These are phyloP conservation scores for Russula griseocarnosa DNA, from an alignment of 768 basidiomycete genomes.

Conservation along the genomic window DNA sequence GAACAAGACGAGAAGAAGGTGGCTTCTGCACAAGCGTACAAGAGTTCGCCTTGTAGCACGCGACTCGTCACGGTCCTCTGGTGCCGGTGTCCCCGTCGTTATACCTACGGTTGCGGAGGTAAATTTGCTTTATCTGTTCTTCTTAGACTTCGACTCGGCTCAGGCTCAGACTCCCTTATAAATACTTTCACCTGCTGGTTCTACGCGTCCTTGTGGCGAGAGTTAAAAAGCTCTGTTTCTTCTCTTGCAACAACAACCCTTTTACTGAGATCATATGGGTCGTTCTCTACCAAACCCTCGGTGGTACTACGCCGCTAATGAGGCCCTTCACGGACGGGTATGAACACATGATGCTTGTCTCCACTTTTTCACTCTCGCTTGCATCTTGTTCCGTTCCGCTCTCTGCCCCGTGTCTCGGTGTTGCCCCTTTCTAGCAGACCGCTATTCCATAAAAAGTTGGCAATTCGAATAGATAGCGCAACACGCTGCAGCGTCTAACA, in stretches of 20 bases:
- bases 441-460: not conserved
- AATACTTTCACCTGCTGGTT: not conserved
- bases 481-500: not conserved
- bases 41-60: not conserved
- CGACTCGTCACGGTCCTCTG: not conserved
- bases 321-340: not conserved
- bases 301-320: not conserved
- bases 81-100: conserved; percentile 1
- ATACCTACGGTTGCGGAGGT: conserved; percentile 10
- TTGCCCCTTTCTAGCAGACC: not conserved
- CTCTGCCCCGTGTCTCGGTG: not conserved
- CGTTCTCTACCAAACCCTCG: not conserved
- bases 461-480: not conserved
- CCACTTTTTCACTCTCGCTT: not conserved
- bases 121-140: not conserved
- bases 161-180: not conserved
- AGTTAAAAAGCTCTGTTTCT: not conserved
- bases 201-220: not conserved
- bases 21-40: not conserved
- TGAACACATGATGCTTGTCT: not conserved
- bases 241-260: not conserved
- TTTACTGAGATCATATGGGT: not conserved
- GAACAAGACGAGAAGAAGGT: not conserved
- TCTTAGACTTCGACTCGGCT: not conserved
- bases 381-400: not conserved